These are phyloP conservation scores for Pseudocercospora ulei DNA, from an alignment of 2,329 filamentous ascomycete genomes.

Conservation along the genomic window DNA sequence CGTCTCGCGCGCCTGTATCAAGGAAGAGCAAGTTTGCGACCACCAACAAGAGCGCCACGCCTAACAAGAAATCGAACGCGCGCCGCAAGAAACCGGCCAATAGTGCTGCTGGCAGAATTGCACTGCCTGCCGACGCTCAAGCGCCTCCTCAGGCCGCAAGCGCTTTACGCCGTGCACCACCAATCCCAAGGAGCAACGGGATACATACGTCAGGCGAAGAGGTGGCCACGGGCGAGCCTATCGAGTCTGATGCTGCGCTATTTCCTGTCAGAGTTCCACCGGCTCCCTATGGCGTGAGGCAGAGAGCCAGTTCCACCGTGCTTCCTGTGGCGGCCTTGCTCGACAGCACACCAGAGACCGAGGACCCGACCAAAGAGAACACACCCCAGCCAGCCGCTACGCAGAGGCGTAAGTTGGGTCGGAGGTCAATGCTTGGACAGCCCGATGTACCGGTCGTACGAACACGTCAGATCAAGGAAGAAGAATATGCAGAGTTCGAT, in stretches of 20 bases:
- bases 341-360: conserved; percentile 4
- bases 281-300: conserved; percentile 10
- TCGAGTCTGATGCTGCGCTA: background rate
- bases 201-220: too few relatives aligned
- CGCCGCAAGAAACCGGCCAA: too few relatives aligned
- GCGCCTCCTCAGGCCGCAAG: too few relatives aligned
- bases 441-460: conserved; percentile 10
- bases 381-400: background rate
- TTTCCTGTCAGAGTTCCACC: conserved; percentile 1
- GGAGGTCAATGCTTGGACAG: conserved; percentile 1
- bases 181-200: too few relatives aligned
- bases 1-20: too few relatives aligned
- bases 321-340: conserved; percentile 1
- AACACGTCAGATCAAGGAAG: conserved; percentile 14
- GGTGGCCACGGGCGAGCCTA: too few relatives aligned
- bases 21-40: too few relatives aligned
- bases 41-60: too few relatives aligned
- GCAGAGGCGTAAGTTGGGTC: conserved; percentile 1
- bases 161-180: too few relatives aligned
- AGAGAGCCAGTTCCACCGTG: background rate
- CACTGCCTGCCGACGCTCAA: too few relatives aligned
- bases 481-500: conserved; percentile 23
- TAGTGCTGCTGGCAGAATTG: too few relatives aligned
- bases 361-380: conserved; percentile 1
- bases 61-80: too few relatives aligned